Percentiles rank a stretch among this genome's conserved stretches.
phyloP scores from a whole-genome alignment of 306 rosid genomes.

The Canavalia gladiata region DNA sequence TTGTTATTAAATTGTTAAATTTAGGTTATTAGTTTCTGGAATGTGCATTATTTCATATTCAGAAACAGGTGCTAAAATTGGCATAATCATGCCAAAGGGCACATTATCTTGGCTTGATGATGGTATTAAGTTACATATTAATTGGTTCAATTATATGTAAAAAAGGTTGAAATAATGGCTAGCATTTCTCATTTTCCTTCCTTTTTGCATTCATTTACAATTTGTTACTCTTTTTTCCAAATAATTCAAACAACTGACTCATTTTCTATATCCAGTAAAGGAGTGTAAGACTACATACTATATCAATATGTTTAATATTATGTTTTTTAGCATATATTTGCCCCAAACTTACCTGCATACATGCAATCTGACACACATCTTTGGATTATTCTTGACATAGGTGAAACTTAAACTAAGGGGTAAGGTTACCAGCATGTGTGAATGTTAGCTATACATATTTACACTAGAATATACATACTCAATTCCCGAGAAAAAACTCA shows the following conservation, averaged over 20 bases:
- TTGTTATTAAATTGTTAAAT: slow-evolving; percentile 31
- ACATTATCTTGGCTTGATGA: background rate
- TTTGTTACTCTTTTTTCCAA: background rate
- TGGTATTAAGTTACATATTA: slow-evolving; percentile 13
- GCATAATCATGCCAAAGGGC: slow-evolving; percentile 1
- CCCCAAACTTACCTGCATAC: background rate
- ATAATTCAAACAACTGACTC: background rate
- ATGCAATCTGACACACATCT: background rate
- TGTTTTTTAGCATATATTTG: background rate
- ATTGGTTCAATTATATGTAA: background rate
- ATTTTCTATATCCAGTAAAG: background rate
- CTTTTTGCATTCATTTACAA: background rate
- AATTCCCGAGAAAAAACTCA: background rate
- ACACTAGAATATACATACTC: slow-evolving; percentile 18
- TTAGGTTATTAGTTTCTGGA: slow-evolving; percentile 10
- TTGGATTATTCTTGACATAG: slow-evolving; percentile 16
- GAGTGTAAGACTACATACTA: background rate
- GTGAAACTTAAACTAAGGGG: background rate
- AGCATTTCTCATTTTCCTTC: background rate
- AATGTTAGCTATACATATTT: slow-evolving; percentile 15
- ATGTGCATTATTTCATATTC: slow-evolving; percentile 29
- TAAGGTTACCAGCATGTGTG: background rate
- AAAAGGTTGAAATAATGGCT: slow-evolving; percentile 9
- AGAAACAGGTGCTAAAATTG: slow-evolving; percentile 12
- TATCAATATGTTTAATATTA: background rate